A percentile compares a stretch with the other conserved stretches of the same genome.
Conservation (phyloP, 371 early-diverging fungal species). For the Mucor velutinosus region DNA sequence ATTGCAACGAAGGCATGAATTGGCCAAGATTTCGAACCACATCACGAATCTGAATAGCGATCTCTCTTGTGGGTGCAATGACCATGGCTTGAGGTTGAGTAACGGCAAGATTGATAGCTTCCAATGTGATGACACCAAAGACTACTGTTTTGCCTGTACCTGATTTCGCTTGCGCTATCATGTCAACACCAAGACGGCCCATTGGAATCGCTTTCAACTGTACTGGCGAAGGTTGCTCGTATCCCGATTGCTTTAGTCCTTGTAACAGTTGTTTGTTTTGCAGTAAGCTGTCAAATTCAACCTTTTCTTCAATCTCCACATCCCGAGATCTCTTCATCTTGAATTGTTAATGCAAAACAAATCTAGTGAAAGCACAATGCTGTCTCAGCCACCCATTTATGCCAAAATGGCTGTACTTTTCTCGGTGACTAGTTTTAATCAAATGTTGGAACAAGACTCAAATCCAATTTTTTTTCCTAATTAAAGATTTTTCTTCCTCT, state of each 20-base stretch:
- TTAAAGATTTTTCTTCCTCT: constrained; percentile 15
- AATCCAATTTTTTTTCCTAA: neutral
- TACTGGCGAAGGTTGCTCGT: constrained; percentile 80
- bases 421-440: constrained; percentile 8
- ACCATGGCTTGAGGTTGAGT: constrained; percentile 63
- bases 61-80: constrained; percentile 90
- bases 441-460: neutral
- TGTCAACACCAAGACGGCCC: constrained; percentile 78
- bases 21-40: constrained; percentile 61
- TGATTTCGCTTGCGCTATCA: constrained; percentile 93
- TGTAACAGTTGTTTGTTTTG: constrained; percentile 50
- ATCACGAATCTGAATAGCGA: constrained; percentile 88
- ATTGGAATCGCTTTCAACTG: constrained; percentile 88
- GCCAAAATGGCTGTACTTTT: neutral
- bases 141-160: constrained; percentile 98
- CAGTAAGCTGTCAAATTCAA: constrained; percentile 58
- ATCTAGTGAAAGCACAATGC: neutral
- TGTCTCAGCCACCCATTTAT: constrained; percentile 23
- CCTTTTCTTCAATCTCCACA: constrained; percentile 62
- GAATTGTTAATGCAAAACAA: neutral
- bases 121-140: constrained; percentile 89
- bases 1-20: constrained; percentile 58
- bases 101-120: constrained; percentile 58
- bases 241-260: constrained; percentile 59
- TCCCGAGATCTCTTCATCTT: constrained; percentile 50